These are phyloP conservation scores for Hypomontagnella monticulosa DNA, from an alignment of 495 filamentous ascomycete genomes.

Conservation along the genomic window DNA sequence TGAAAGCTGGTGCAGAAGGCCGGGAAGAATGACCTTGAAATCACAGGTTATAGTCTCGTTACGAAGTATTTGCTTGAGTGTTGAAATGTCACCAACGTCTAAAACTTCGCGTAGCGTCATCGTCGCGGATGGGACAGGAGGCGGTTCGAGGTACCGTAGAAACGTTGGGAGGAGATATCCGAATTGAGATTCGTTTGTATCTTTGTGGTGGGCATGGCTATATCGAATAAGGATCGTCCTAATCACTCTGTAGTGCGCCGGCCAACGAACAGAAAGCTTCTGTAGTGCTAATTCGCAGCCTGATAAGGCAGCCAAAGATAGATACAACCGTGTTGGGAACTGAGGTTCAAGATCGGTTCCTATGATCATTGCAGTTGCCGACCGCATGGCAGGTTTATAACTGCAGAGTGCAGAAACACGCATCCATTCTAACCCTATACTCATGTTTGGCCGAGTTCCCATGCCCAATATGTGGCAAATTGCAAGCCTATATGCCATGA, in stretches of 20 bases:
- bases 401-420: slow-evolving; percentile 1
- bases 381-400: not conserved
- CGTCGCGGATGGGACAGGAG: too few relatives aligned
- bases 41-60: not conserved
- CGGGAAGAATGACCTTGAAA: not conserved
- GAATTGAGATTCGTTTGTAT: too few relatives aligned
- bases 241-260: not conserved
- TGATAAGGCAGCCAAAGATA: slow-evolving; percentile 2
- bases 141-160: too few relatives aligned
- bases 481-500: slow-evolving; percentile 1
- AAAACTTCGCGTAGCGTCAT: too few relatives aligned
- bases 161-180: too few relatives aligned
- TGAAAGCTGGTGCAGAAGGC: not conserved
- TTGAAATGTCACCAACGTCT: not conserved
- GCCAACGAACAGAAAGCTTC: not conserved
- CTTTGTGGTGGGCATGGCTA: too few relatives aligned
- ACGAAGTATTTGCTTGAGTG: not conserved
- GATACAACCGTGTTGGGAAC: not conserved
- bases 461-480: not conserved
- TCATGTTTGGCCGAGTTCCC: not conserved
- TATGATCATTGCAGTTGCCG: not conserved
- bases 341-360: not conserved
- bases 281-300: not conserved
- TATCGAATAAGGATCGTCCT: slow-evolving; percentile 3
- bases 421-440: not conserved